Evolutionary conservation across 108 stramenopile genomes (phyloP).

Genomic region (Ochromonas danica): DNA sequence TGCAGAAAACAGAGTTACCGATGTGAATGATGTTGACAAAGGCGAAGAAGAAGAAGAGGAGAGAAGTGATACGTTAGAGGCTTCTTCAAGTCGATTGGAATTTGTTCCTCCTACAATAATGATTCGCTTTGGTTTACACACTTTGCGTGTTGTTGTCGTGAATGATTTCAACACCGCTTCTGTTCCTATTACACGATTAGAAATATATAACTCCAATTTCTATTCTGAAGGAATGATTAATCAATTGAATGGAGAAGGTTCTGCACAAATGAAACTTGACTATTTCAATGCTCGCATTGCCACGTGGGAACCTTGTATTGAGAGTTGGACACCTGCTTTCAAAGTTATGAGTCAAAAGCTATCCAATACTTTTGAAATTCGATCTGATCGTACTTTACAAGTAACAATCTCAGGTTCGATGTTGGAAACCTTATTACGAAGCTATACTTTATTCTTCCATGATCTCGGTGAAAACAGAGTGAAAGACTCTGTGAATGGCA

Average conservation of each 20-base stretch:
- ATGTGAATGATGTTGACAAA: background rate
- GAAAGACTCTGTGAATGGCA: background rate
- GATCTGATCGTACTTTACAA: constrained; percentile 26
- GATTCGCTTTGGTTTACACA: background rate
- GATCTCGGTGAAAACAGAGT: background rate
- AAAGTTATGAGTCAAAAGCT: background rate
- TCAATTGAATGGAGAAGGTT: constrained; percentile 13
- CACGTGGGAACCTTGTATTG: constrained; percentile 11
- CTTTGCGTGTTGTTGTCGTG: background rate
- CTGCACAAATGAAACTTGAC: background rate
- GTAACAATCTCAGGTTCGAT: constrained; percentile 6
- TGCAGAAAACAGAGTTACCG: background rate
- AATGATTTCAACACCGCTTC: constrained; percentile 6
- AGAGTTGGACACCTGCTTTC: constrained; percentile 20
- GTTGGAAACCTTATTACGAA: constrained; percentile 24
- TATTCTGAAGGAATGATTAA: background rate
- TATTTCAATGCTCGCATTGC: constrained; percentile 4
- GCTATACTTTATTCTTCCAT: constrained; percentile 18
- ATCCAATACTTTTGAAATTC: background rate
- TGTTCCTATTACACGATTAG: background rate
- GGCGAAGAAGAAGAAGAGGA: background rate
- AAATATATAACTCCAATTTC: background rate
- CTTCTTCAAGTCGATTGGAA: background rate
- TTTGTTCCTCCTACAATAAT: background rate
- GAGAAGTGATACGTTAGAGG: no score